A percentile compares a stretch with the other conserved stretches of the same genome.
Evolutionary conservation across 331 rosid genomes (phyloP).

Genomic region (Acacia concinna): DNA sequence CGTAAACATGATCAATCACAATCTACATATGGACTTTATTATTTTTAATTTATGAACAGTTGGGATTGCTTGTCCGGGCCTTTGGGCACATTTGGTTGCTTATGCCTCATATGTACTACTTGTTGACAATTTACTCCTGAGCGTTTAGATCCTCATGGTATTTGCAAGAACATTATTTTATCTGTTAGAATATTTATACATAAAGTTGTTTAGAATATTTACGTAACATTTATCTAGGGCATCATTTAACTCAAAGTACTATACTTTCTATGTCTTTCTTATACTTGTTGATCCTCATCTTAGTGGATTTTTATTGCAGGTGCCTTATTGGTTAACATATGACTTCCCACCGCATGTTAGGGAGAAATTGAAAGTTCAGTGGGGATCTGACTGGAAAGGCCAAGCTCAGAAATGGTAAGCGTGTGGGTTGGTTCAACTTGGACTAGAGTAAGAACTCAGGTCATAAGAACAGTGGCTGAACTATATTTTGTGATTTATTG

Average conservation of each 20-base stretch:
- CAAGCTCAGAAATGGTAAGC: conserved; percentile 92
- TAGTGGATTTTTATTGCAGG: conserved; percentile 48
- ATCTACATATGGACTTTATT: not conserved
- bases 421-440: conserved; percentile 12
- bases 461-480: not conserved
- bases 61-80: not conserved
- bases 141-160: not conserved
- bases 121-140: not conserved
- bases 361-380: conserved; percentile 60
- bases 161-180: not conserved
- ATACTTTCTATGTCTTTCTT: not conserved
- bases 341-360: conserved; percentile 87
- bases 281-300: conserved; percentile 14
- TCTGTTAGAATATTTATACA: not conserved
- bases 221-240: not conserved
- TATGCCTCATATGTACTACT: not conserved
- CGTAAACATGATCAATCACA: not conserved
- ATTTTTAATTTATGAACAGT: not conserved
- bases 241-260: not conserved
- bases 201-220: not conserved
- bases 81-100: not conserved
- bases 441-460: conserved; percentile 18
- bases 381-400: conserved; percentile 95
- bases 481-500: not conserved
- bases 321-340: conserved; percentile 82